Evolutionary conservation across 2,329 filamentous ascomycete genomes (phyloP).

Genomic region (Sodiomyces alkalinus): DNA sequence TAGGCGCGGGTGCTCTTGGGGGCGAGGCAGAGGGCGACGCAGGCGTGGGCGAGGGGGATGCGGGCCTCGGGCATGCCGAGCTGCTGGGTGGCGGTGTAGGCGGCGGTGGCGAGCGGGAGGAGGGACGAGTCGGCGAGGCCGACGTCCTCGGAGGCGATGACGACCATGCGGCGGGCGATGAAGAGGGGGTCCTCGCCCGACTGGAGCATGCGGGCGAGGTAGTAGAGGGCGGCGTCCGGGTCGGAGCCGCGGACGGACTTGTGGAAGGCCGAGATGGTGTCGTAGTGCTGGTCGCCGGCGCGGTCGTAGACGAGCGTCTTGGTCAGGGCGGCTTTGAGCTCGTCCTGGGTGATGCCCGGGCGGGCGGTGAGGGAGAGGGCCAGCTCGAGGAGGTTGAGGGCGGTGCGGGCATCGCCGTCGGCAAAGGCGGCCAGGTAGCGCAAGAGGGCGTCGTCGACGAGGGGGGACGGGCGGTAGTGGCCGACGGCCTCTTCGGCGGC

Average conservation of each 20-base stretch:
- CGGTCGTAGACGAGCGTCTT: conserved; percentile 92
- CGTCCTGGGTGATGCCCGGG: conserved; percentile 51
- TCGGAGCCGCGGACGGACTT: conserved; percentile 85
- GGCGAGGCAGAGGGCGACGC: conserved; percentile 65
- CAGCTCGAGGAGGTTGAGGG: conserved; percentile 81
- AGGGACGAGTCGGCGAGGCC: conserved; percentile 78
- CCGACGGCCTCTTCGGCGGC: conserved; percentile 34
- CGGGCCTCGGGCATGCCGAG: conserved; percentile 91
- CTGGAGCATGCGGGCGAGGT: conserved; percentile 88
- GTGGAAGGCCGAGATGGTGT: conserved; percentile 93
- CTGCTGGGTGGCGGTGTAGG: conserved; percentile 79
- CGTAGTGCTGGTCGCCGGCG: conserved; percentile 91
- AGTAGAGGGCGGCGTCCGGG: conserved; percentile 80
- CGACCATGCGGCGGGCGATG: conserved; percentile 81
- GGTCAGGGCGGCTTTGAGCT: conserved; percentile 70
- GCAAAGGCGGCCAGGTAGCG: conserved; percentile 72
- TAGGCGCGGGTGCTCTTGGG: conserved; percentile 84
- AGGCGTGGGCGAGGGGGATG: conserved; percentile 79
- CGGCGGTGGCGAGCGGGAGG: conserved; percentile 68
- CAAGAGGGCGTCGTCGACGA: conserved; percentile 67
- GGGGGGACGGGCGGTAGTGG: conserved; percentile 26
- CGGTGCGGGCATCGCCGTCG: conserved; percentile 85
- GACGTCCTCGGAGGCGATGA: conserved; percentile 88
- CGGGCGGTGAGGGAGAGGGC: conserved; percentile 60
- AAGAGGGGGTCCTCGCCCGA: conserved; percentile 89